These are phyloP conservation scores for Bolboschoenus planiculmis DNA, from an alignment of 176 grass and related monocot species.

Conservation along the genomic window DNA sequence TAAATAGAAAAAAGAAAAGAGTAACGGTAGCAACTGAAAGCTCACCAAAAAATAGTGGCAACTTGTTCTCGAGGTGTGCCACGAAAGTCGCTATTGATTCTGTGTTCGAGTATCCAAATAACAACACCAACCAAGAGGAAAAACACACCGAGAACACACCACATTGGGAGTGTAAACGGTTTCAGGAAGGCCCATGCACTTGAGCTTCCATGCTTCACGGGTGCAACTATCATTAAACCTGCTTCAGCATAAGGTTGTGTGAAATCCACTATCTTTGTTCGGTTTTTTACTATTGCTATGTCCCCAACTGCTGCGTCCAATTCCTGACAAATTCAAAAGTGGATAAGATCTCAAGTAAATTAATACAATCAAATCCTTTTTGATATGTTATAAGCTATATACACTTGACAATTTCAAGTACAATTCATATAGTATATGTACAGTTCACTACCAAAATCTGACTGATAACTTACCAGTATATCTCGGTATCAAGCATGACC, in stretches of 20 bases:
- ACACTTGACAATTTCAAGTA: neutral
- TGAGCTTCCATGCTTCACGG: conserved; percentile 28
- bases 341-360: neutral
- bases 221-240: conserved; percentile 69
- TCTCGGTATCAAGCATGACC: neutral
- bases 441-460: neutral
- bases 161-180: conserved; percentile 79
- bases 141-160: conserved; percentile 61
- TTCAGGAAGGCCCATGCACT: conserved; percentile 79
- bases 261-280: conserved; percentile 58
- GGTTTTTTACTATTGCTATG: conserved; percentile 74
- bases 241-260: conserved; percentile 68
- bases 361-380: neutral
- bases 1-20: neutral
- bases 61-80: conserved; percentile 51
- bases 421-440: neutral
- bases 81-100: conserved; percentile 66
- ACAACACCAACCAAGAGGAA: conserved; percentile 75
- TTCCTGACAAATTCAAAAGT: conserved; percentile 15
- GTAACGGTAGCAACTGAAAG: conserved; percentile 1
- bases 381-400: neutral
- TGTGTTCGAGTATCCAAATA: conserved; percentile 83
- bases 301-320: conserved; percentile 84
- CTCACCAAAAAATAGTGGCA: conserved; percentile 63
- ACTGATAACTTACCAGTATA: neutral